Base-by-base conservation (phyloP, 2,329 filamentous ascomycete species). In the Diplodia intermedia region DNA sequence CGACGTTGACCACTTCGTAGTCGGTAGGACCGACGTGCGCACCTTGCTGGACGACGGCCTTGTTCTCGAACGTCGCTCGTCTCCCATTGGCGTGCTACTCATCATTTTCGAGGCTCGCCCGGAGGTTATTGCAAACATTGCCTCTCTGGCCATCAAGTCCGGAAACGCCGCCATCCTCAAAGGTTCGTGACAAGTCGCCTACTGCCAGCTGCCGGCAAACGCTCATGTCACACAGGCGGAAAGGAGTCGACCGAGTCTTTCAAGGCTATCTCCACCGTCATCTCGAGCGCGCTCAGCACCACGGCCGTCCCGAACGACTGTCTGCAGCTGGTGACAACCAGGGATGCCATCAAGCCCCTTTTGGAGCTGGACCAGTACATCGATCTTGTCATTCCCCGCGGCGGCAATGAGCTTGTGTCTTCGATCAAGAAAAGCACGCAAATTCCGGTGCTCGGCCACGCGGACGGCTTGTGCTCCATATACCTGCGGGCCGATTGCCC, bases 71-170 rank as follows among this genome's bases (percentile, higher is more conserved):
- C 89, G 94, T 70, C 91, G 97, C 56, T 93, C 92, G 50, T 97
- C 93, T 77, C 95, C 95, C 6, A 98, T 99, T 73, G 95, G 95
- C 69, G 94, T 98, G n/a, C 87, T 99, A 52, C 87, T 99, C 72
- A 95, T 99, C 81, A 98, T 99, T 76, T 99, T 99, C 77, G 95
- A 99, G 82, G 95, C 95, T 43, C 91, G 95, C 8, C 95, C 95
- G 7, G 95, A 99, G 81, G 95, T 99, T 71, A 97, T 99, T 76
- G 95, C 94, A 76, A 99, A 99, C 80, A 98, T 99, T 76, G 93
- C 95, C 70, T 92, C 94, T 4, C 85, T 99, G 29, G 94, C 95
- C 47, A 92, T 99, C 80, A 99, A 99, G 79, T 98, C 94, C 14
- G 95, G 93, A 74, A 99, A 99, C 79, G 91, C 95, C 43, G 95